phyloP scores from a whole-genome alignment of 2,329 filamentous ascomycete species.

The Xylariomycetidae sp. region DNA sequence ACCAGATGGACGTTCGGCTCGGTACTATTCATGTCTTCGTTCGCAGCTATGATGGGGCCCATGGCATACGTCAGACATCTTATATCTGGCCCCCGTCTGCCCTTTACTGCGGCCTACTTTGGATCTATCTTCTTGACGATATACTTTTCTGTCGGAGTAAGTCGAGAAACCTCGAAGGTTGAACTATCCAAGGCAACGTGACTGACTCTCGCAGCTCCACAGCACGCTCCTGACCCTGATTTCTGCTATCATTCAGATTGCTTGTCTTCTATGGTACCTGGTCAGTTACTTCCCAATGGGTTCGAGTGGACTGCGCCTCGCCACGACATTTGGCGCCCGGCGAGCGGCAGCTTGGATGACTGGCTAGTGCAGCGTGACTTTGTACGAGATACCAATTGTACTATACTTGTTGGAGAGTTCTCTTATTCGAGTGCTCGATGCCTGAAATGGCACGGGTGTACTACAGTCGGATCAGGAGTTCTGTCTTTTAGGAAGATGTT shows the following conservation, averaged over 20 bases:
- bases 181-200: background rate
- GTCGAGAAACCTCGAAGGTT: conserved; percentile 32
- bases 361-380: conserved; percentile 53
- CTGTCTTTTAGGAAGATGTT: no score
- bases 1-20: conserved; percentile 92
- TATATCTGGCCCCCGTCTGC: conserved; percentile 75
- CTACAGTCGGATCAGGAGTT: no score
- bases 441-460: no score
- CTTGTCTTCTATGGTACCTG: conserved; percentile 84
- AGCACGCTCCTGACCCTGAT: conserved; percentile 81
- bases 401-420: no score
- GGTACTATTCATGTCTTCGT: conserved; percentile 82
- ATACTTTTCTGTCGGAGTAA: conserved; percentile 88
- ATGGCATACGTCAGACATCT: conserved; percentile 79
- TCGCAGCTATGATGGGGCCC: conserved; percentile 91
- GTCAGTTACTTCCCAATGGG: conserved; percentile 99
- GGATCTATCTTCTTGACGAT: conserved; percentile 85
- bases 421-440: no score
- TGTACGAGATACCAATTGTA: no score
- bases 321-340: conserved; percentile 78
- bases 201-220: conserved; percentile 58
- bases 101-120: conserved; percentile 93
- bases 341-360: conserved; percentile 86
- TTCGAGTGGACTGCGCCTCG: conserved; percentile 78
- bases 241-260: conserved; percentile 77